Percentiles rank a stretch among this genome's conserved stretches.
Conservation (phyloP, 768 basidiomycete genomes). For the Asterophora parasitica region DNA sequence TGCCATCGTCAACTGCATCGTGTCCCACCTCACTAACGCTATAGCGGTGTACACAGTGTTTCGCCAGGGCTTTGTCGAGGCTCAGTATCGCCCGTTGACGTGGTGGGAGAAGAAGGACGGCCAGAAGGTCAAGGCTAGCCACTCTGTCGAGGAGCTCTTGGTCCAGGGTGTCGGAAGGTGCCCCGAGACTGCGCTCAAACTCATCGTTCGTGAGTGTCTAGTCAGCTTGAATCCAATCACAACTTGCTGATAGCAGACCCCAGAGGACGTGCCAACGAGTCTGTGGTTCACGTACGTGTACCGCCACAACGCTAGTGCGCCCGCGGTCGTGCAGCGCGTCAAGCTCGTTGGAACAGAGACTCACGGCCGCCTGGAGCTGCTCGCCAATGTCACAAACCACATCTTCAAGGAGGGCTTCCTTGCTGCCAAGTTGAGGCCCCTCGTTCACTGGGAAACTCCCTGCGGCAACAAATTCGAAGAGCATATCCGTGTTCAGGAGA, state of each 20-base stretch:
- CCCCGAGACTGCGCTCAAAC: constrained; percentile 37
- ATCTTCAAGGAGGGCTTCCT: constrained; percentile 39
- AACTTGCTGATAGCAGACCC: not conserved
- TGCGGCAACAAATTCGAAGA: constrained; percentile 33
- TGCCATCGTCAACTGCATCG: not conserved
- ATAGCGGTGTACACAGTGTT: constrained; percentile 26
- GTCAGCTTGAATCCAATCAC: not conserved
- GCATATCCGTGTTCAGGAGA: constrained; percentile 19
- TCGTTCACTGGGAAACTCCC: constrained; percentile 36
- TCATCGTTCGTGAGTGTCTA: constrained; percentile 38
- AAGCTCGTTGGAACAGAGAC: constrained; percentile 28
- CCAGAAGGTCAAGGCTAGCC: constrained; percentile 30
- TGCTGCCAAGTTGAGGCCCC: constrained; percentile 26
- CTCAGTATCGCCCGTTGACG: constrained; percentile 34
- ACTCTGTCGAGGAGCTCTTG: constrained; percentile 30
- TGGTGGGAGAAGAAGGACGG: constrained; percentile 43
- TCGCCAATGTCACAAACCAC: constrained; percentile 46
- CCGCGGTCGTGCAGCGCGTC: constrained; percentile 38
- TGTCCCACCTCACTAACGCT: constrained; percentile 14
- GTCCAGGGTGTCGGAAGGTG: constrained; percentile 36
- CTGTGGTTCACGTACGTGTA: constrained; percentile 45
- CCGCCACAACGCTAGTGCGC: constrained; percentile 25
- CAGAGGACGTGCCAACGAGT: constrained; percentile 35
- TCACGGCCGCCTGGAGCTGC: constrained; percentile 26
- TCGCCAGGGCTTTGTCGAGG: constrained; percentile 41